Conservation (phyloP, 129 eudicot species). For the Escallonia rubra region DNA sequence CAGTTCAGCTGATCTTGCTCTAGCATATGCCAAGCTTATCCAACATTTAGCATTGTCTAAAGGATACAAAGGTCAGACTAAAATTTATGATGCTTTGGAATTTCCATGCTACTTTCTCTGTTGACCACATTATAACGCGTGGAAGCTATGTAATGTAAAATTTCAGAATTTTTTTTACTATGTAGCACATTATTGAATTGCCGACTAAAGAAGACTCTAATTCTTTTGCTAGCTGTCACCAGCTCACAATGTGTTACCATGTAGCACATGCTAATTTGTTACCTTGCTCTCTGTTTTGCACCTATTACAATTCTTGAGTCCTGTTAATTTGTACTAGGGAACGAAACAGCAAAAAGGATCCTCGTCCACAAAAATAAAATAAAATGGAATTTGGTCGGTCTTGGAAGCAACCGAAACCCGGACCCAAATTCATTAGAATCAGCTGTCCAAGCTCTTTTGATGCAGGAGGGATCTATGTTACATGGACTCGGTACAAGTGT, state of each 20-base stretch:
- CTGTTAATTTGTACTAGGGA: too few species aligned
- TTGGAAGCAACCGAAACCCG: too few species aligned
- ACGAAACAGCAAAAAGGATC: too few species aligned
- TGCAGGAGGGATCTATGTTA: too few species aligned
- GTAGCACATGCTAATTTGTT: not conserved
- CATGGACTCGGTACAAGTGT: too few species aligned
- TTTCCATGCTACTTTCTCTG: constrained; percentile 5
- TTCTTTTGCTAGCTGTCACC: not conserved
- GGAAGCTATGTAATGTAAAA: not conserved
- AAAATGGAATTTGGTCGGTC: too few species aligned
- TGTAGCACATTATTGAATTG: not conserved
- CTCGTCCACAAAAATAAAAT: too few species aligned
- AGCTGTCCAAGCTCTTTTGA: too few species aligned
- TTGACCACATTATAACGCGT: not conserved
- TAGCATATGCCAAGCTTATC: constrained; percentile 91
- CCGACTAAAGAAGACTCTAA: not conserved
- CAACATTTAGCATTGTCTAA: constrained; percentile 80
- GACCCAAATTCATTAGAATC: too few species aligned
- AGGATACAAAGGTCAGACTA: constrained; percentile 82
- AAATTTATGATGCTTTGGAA: not conserved
- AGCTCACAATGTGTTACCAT: not conserved
- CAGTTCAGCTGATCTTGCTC: constrained; percentile 86
- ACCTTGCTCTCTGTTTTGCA: not conserved
- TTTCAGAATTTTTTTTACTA: not conserved
- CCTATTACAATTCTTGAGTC: too few species aligned